These are phyloP conservation scores for Rhizopogon vesiculosus DNA, from an alignment of 768 basidiomycete genomes.

Conservation along the genomic window DNA sequence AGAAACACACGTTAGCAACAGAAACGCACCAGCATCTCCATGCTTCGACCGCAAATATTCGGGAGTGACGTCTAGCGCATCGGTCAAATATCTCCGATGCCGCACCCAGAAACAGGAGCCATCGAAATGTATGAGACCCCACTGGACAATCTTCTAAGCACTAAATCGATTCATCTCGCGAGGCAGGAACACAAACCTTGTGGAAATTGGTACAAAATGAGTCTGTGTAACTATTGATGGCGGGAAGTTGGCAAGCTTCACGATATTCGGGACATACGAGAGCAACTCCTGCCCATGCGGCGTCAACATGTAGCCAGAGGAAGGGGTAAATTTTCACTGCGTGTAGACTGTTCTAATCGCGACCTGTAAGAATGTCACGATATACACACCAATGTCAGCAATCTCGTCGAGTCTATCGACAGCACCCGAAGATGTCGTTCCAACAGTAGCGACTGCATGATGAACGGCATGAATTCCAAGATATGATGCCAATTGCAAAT, in stretches of 20 bases:
- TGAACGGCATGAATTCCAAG: neutral
- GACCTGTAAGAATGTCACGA: neutral
- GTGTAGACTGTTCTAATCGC: neutral
- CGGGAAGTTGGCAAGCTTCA: constrained; percentile 49
- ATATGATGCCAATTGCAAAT: neutral
- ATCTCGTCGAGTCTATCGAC: constrained; percentile 78
- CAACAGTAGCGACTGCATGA: constrained; percentile 75
- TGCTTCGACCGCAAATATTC: too few relatives aligned
- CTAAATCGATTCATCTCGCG: neutral
- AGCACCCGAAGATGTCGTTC: constrained; percentile 87
- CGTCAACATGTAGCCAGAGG: constrained; percentile 85
- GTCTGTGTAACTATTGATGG: constrained; percentile 72
- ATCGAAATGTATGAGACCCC: constrained; percentile 90
- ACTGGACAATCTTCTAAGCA: constrained; percentile 34
- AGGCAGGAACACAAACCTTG: constrained; percentile 43
- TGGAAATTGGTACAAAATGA: constrained; percentile 84
- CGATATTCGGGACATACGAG: constrained; percentile 80
- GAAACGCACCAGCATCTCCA: too few relatives aligned
- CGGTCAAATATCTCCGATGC: too few relatives aligned
- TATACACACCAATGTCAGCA: constrained; percentile 53
- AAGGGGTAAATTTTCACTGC: constrained; percentile 58
- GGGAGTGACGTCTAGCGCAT: too few relatives aligned
- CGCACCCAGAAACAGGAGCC: constrained; percentile 73
- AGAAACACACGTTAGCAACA: too few relatives aligned
- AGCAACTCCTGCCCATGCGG: constrained; percentile 87